A percentile compares a stretch with the other conserved stretches of the same genome.
phyloP scores from a whole-genome alignment of 148 eudicot genomes.

The Simmondsia chinensis region DNA sequence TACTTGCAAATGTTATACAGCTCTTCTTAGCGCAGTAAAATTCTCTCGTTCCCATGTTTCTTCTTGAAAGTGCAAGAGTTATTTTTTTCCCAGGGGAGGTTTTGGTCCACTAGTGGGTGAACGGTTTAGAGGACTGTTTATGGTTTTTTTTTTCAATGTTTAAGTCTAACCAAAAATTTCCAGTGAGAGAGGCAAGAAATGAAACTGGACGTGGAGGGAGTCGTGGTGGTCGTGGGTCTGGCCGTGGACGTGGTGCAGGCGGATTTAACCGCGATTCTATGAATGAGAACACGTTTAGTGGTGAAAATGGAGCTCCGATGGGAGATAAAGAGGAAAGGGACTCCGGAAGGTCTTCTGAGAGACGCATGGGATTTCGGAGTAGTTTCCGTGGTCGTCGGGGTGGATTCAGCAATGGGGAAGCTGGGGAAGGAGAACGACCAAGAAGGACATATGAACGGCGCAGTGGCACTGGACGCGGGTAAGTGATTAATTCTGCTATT shows the following conservation, averaged over 20 bases:
- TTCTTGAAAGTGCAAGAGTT: no score
- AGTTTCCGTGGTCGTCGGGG: slow-evolving; percentile 71
- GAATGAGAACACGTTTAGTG: slow-evolving; percentile 23
- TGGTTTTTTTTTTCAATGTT: background rate
- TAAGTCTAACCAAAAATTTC: background rate
- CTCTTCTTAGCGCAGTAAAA: no score
- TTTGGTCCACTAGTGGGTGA: no score
- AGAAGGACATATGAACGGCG: slow-evolving; percentile 73
- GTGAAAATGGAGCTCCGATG: slow-evolving; percentile 28
- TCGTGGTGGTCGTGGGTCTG: slow-evolving; percentile 39
- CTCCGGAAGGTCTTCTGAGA: slow-evolving; percentile 30
- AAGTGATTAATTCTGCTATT: slow-evolving; percentile 9
- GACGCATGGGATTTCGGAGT: slow-evolving; percentile 43
- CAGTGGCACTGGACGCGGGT: slow-evolving; percentile 89
- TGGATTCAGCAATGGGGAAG: slow-evolving; percentile 55
- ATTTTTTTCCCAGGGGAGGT: no score
- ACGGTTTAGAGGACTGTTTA: no score
- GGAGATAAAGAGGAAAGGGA: slow-evolving; percentile 47
- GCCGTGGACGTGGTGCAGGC: slow-evolving; percentile 49
- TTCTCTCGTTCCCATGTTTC: no score
- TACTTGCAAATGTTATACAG: no score
- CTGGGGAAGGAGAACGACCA: slow-evolving; percentile 58
- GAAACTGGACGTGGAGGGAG: slow-evolving; percentile 47
- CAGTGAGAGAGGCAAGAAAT: slow-evolving; percentile 56
- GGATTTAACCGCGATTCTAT: slow-evolving; percentile 31